Conservation (phyloP, 2,329 filamentous ascomycete genomes). For the Stachybotrys chartarum region DNA sequence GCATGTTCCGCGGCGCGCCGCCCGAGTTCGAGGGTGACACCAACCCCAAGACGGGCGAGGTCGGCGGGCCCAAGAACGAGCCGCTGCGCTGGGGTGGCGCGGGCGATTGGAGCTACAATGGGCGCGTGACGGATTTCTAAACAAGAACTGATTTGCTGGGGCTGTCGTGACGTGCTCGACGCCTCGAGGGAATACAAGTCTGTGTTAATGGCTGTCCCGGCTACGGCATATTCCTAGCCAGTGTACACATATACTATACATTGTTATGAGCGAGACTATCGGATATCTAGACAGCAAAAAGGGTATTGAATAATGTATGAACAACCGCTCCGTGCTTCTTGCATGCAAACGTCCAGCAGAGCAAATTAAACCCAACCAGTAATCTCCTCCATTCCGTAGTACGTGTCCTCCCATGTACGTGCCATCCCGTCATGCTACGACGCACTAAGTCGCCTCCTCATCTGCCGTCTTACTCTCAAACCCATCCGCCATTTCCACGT, state of each 20-base stretch:
- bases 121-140: constrained; percentile 84
- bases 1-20: constrained; percentile 65
- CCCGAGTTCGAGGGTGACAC: constrained; percentile 90
- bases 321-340: neutral
- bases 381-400: too few relatives aligned
- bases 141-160: neutral
- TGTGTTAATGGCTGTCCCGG: too few relatives aligned
- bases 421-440: too few relatives aligned
- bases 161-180: too few relatives aligned
- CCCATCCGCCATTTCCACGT: constrained; percentile 24
- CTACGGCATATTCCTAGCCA: too few relatives aligned
- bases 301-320: neutral
- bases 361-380: too few relatives aligned
- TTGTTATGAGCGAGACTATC: neutral
- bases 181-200: too few relatives aligned
- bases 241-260: neutral
- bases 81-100: constrained; percentile 75
- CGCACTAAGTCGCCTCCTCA: neutral
- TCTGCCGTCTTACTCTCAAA: neutral
- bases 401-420: too few relatives aligned
- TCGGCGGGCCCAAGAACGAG: constrained; percentile 96
- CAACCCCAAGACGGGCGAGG: constrained; percentile 91
- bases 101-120: constrained; percentile 89
- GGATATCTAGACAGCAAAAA: neutral
- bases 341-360: too few relatives aligned